Conservation (phyloP, 768 basidiomycete genomes). For the Leccinum truebloodii region DNA sequence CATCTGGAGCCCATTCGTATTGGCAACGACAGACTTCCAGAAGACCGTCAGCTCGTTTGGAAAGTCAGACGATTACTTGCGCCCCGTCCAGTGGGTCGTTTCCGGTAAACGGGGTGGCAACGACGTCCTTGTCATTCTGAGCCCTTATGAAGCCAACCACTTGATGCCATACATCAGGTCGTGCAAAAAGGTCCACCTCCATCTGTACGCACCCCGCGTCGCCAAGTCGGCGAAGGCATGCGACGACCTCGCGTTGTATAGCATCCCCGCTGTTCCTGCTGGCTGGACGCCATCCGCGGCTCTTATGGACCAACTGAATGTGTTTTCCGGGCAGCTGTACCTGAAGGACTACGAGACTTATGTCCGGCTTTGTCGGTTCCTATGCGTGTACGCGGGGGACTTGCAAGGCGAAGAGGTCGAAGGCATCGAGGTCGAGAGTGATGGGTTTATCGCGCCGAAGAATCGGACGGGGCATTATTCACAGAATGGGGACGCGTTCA, state of each 20-base stretch:
- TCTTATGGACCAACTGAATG: neutral
- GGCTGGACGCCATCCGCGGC: neutral
- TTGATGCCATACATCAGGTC: conserved; percentile 38
- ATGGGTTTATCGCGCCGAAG: conserved; percentile 18
- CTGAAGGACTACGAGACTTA: neutral
- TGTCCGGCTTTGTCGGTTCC: neutral
- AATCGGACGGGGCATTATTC: conserved; percentile 8
- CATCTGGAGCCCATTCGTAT: neutral
- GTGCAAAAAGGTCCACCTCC: neutral
- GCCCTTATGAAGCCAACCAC: conserved; percentile 34
- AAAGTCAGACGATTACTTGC: neutral
- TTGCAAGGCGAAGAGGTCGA: neutral
- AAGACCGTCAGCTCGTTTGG: conserved; percentile 7
- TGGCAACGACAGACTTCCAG: neutral
- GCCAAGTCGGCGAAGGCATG: neutral
- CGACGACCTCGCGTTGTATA: neutral
- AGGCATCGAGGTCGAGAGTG: conserved; percentile 1
- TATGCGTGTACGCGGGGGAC: conserved; percentile 6
- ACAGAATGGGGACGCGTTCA: conserved; percentile 24
- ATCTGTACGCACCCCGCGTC: neutral
- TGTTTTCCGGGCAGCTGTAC: neutral
- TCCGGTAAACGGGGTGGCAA: neutral
- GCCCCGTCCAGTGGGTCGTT: neutral
- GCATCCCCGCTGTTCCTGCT: neutral
- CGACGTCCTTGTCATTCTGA: neutral